phyloP scores from a whole-genome alignment of 169 alveolate species.

The Neospora caninum region DNA sequence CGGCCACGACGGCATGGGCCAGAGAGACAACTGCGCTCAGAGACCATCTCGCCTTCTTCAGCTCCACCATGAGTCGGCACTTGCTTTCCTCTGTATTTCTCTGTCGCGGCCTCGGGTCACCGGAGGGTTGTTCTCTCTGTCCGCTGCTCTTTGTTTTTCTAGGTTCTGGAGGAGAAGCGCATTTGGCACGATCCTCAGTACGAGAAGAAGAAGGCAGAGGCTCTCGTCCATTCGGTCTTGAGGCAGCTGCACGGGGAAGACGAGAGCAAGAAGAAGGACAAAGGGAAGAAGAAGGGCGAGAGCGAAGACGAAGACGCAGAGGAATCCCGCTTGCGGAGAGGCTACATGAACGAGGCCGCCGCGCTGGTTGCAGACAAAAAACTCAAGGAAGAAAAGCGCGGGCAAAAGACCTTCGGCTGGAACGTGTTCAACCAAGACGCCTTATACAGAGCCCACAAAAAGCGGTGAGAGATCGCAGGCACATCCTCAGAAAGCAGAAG shows the following conservation, averaged over 20 bases:
- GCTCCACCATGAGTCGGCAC: no score
- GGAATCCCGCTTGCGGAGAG: constrained; percentile 53
- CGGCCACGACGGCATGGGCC: no score
- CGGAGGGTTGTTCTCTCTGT: neutral
- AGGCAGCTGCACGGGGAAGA: constrained; percentile 62
- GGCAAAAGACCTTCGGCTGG: constrained; percentile 83
- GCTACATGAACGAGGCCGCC: constrained; percentile 65
- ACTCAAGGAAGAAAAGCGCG: constrained; percentile 62
- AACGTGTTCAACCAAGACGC: constrained; percentile 91
- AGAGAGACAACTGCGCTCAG: no score
- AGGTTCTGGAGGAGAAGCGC: constrained; percentile 46
- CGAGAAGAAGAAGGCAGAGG: constrained; percentile 66
- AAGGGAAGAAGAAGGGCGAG: constrained; percentile 27
- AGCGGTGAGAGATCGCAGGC: constrained; percentile 71
- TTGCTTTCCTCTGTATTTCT: neutral
- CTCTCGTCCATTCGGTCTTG: constrained; percentile 39
- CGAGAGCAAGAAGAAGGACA: constrained; percentile 54
- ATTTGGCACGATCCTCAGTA: constrained; percentile 58
- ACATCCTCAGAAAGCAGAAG: neutral
- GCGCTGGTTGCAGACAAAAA: constrained; percentile 57
- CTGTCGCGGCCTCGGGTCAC: neutral
- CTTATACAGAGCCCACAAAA: constrained; percentile 89
- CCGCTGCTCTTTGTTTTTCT: neutral
- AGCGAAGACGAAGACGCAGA: constrained; percentile 31
- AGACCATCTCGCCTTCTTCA: no score